Evolutionary conservation across 306 rosid species (phyloP).

Genomic region (Inga oerstediana): DNA sequence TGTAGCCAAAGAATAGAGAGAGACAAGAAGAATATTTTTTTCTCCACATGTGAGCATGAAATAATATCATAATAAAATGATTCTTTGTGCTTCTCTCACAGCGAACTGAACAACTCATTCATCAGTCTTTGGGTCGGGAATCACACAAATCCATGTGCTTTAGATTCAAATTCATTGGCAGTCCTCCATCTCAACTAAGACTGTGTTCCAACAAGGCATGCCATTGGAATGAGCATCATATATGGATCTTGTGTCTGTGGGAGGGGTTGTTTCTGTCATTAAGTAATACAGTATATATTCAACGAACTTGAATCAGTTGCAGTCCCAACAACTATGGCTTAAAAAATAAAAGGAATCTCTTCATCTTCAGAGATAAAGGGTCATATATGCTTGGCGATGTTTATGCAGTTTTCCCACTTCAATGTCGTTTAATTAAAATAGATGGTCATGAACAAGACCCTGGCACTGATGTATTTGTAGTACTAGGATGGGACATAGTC

Average conservation of each 20-base stretch:
- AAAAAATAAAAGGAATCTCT: neutral
- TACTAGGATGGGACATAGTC: neutral
- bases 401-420: neutral
- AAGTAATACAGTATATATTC: neutral
- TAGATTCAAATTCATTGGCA: neutral
- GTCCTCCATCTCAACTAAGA: conserved; percentile 12
- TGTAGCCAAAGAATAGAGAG: conserved; percentile 33
- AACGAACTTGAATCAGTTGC: neutral
- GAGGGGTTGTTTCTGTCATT: neutral
- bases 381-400: neutral
- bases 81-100: neutral
- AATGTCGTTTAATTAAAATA: neutral
- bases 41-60: conserved; percentile 6
- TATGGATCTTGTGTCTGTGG: conserved; percentile 9
- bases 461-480: neutral
- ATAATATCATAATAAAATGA: conserved; percentile 24
- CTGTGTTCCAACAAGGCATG: neutral
- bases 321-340: neutral
- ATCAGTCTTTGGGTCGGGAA: neutral
- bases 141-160: neutral
- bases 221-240: neutral
- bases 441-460: neutral
- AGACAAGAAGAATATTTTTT: conserved; percentile 28
- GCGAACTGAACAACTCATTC: conserved; percentile 1
- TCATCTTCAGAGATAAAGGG: neutral